Conservation (phyloP, 2,329 filamentous ascomycete genomes). For the Cladosporium sp. region DNA sequence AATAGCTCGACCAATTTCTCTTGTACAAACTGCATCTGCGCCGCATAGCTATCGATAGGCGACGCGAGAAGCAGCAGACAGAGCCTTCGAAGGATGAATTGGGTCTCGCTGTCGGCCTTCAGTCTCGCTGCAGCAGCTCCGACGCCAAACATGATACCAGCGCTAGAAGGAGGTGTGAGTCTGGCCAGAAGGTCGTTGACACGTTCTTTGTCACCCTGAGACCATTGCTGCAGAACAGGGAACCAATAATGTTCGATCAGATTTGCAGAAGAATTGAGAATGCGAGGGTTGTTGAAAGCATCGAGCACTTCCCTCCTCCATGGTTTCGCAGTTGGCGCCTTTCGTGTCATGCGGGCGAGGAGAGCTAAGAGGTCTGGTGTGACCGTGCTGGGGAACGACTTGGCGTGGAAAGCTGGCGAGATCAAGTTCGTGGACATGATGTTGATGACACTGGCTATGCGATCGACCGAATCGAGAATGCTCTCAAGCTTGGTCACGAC, state of each 20-base stretch:
- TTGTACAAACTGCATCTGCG: constrained; percentile 67
- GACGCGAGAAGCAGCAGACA: constrained; percentile 74
- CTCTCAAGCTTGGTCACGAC: constrained; percentile 78
- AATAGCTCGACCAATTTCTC: constrained; percentile 86
- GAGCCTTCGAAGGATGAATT: constrained; percentile 81
- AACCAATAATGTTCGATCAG: constrained; percentile 75
- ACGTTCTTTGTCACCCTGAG: constrained; percentile 79
- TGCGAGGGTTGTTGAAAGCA: constrained; percentile 82
- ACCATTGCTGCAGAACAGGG: constrained; percentile 78
- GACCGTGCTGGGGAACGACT: constrained; percentile 81
- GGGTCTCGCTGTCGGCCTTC: constrained; percentile 91
- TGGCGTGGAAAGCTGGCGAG: constrained; percentile 75
- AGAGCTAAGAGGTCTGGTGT: constrained; percentile 67
- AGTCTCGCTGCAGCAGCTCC: constrained; percentile 87
- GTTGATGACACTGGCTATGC: constrained; percentile 70
- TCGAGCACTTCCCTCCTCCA: constrained; percentile 93
- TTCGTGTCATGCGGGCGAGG: constrained; percentile 69
- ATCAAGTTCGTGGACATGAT: constrained; percentile 82
- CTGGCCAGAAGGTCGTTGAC: constrained; percentile 75
- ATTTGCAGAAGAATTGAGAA: constrained; percentile 67
- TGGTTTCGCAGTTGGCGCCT: constrained; percentile 75
- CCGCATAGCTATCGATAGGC: constrained; percentile 72
- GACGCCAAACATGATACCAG: constrained; percentile 97
- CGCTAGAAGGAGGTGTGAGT: constrained; percentile 79
- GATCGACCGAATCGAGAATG: constrained; percentile 80